A percentile compares a stretch with the other conserved stretches of the same genome.
Evolutionary conservation across 495 filamentous ascomycete genomes (phyloP).

Genomic region (Xylaria longipes): DNA sequence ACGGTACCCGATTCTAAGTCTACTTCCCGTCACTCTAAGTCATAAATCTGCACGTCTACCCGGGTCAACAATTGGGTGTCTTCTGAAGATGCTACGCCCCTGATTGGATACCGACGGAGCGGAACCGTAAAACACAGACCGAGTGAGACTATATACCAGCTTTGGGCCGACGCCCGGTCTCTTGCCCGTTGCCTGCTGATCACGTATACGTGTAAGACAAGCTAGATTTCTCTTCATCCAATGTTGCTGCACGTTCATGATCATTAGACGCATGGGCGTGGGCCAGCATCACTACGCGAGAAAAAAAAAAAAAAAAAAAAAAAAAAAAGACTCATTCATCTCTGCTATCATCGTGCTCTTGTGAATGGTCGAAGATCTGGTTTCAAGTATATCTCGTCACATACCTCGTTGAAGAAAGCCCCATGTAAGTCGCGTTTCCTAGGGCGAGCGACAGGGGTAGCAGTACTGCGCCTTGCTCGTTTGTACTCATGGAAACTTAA

Average conservation of each 20-base stretch:
- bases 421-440: slow-evolving; percentile 14
- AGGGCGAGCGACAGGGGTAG: slow-evolving; percentile 15
- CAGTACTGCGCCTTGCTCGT: slow-evolving; percentile 9
- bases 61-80: neutral
- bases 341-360: neutral
- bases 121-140: slow-evolving; percentile 27
- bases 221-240: neutral
- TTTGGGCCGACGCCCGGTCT: neutral
- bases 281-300: neutral
- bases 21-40: slow-evolving; percentile 16
- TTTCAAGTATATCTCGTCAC: slow-evolving; percentile 13
- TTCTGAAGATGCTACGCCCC: neutral
- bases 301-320: neutral
- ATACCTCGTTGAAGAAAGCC: neutral
- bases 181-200: neutral
- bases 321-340: neutral
- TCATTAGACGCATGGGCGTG: neutral
- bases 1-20: neutral
- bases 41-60: slow-evolving; percentile 1
- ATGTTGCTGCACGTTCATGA: neutral
- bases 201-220: slow-evolving; percentile 4
- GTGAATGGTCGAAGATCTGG: neutral
- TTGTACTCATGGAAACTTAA: slow-evolving; percentile 13
- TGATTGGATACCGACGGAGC: slow-evolving; percentile 40
- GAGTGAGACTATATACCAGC: neutral